Evolutionary conservation across 768 basidiomycete species (phyloP).

Genomic region (Tricholoma saponaceum): DNA sequence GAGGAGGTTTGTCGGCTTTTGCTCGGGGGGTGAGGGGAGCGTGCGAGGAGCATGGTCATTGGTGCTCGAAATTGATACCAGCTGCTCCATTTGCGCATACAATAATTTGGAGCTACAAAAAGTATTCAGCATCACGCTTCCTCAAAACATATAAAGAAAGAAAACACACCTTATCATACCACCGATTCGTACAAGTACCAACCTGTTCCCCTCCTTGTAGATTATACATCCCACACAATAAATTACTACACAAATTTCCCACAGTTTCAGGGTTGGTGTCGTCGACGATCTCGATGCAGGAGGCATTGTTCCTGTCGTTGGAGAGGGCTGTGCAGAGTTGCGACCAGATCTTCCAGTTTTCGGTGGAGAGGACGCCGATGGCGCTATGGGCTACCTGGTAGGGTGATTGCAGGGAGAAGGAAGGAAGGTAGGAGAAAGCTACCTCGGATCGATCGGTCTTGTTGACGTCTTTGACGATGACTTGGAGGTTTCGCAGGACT

Average conservation of each 20-base stretch:
- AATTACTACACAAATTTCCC: slow-evolving; percentile 84
- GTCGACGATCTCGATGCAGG: slow-evolving; percentile 82
- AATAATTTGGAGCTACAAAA: slow-evolving; percentile 85
- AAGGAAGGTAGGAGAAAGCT: background rate
- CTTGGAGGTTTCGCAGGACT: slow-evolving; percentile 83
- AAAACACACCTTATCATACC: slow-evolving; percentile 82
- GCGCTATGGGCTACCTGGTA: slow-evolving; percentile 70
- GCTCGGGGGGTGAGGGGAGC: slow-evolving; percentile 81
- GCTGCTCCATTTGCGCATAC: slow-evolving; percentile 91
- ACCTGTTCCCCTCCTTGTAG: slow-evolving; percentile 84
- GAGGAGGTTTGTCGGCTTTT: slow-evolving; percentile 62
- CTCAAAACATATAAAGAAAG: background rate
- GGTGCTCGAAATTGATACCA: slow-evolving; percentile 98
- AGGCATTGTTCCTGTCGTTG: slow-evolving; percentile 68
- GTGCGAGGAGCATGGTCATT: slow-evolving; percentile 97
- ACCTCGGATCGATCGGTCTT: slow-evolving; percentile 63
- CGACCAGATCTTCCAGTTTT: slow-evolving; percentile 93
- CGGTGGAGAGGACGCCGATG: slow-evolving; percentile 92
- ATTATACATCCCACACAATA: slow-evolving; percentile 89
- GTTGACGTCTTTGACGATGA: slow-evolving; percentile 86
- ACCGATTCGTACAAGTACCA: slow-evolving; percentile 93
- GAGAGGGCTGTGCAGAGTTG: slow-evolving; percentile 61
- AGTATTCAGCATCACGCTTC: background rate
- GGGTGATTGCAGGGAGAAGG: slow-evolving; percentile 1
- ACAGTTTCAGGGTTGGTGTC: slow-evolving; percentile 61